Percentiles rank a stretch among this genome's conserved stretches.
Conservation (phyloP, 1,284 basidiomycete genomes). For the Ceratobasidium sp. region DNA sequence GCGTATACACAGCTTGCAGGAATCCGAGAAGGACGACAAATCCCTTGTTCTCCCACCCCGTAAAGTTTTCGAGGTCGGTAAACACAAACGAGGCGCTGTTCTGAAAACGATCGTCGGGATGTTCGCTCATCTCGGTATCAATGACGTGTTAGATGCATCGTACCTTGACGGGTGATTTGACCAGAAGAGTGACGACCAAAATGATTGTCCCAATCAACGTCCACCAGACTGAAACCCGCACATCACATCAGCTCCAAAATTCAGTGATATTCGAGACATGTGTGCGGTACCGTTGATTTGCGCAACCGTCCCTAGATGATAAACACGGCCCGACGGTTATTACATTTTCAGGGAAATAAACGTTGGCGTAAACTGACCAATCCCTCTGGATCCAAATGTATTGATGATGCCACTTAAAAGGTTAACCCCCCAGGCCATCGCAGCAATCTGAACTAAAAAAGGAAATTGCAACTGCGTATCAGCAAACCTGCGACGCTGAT, state of each 20-base stretch:
- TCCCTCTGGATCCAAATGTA: constrained; percentile 63
- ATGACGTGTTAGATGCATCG: constrained; percentile 20
- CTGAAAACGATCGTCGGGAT: constrained; percentile 47
- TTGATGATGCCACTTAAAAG: constrained; percentile 63
- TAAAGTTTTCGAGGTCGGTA: constrained; percentile 66
- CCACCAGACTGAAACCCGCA: constrained; percentile 58
- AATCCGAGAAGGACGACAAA: constrained; percentile 68
- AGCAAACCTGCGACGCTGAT: not conserved
- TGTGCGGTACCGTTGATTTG: constrained; percentile 23
- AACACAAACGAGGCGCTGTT: constrained; percentile 64
- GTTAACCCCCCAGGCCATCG: constrained; percentile 66
- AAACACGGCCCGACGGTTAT: constrained; percentile 43
- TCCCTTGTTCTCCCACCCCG: constrained; percentile 62
- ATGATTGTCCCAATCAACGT: constrained; percentile 66
- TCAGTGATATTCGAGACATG: not conserved
- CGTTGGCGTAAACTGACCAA: constrained; percentile 57
- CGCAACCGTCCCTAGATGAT: constrained; percentile 28
- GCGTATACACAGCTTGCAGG: constrained; percentile 67
- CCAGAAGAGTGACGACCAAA: constrained; percentile 62
- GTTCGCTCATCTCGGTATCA: not conserved
- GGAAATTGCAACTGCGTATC: not conserved
- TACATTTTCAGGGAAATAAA: constrained; percentile 49
- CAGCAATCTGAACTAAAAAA: constrained; percentile 53
- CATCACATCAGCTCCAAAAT: not conserved
- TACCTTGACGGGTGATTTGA: constrained; percentile 64